Base-by-base conservation (phyloP, 106 monocot genomes). In the Posidonia australis region DNA sequence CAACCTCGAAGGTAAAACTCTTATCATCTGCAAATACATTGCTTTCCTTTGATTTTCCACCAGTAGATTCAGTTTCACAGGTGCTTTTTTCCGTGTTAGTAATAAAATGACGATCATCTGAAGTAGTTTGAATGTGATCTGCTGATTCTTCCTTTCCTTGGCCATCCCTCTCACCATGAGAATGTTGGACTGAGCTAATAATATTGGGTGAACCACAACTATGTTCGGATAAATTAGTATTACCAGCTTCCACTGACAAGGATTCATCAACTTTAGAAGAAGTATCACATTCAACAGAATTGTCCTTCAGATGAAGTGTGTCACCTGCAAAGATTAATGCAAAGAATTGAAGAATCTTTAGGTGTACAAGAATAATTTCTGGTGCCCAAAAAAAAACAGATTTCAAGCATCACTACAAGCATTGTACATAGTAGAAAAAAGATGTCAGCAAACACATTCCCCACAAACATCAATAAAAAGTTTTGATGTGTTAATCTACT, bases 1-100 rank as follows among this genome's bases (percentile, higher is more conserved):
- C 75, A 70, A 87, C 96, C 67, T 79, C 77, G 70, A 82, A 84
- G 47, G 78, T 70, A 36, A 83, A 83, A 65, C 70, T 85, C 70
- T 71, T 84, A 67, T 82, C 77, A 68, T 80, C 80, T 70, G 77
- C 67, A 71, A 69, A 51, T 32, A 64, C 29, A 42, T 19, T 73
- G 24, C 14, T 52, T 30, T 79, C 72, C 61, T 81, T 69, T 11
- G 66, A 45, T 62, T 62, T 56, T 49, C 49, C 16, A 63, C 19
- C 44, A 49, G 13, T 52, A 44, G 67, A 60, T 51, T 69, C 60
- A 41, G 53, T 36, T 25, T 66, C 46, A 62, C 25, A 36, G 60
- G 13, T 10, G 51, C 68, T 53, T 41, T 32, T 44, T 19, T 48
- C 22, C 16, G 21, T 58, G 47, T 58, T 66, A 56, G 44, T 67